These are phyloP conservation scores for Hyphopichia homilentoma DNA, from an alignment of 805 yeast species.

Conservation along the genomic window DNA sequence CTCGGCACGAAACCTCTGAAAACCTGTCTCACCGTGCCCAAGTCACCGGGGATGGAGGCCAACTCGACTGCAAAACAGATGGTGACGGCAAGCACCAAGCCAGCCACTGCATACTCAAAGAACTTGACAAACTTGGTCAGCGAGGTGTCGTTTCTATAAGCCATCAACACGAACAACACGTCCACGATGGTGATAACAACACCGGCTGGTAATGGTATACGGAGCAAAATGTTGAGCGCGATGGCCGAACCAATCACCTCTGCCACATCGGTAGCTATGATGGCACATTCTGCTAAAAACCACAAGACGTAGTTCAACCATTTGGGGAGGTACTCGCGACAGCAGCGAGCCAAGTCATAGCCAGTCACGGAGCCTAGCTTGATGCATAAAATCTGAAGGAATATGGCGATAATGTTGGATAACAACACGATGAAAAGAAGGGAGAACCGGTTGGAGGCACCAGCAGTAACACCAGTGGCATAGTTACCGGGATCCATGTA, in stretches of 20 bases:
- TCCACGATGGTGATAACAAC: constrained; percentile 43
- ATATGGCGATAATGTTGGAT: constrained; percentile 44
- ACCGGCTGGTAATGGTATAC: constrained; percentile 48
- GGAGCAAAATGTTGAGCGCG: constrained; percentile 43
- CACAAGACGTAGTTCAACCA: constrained; percentile 37
- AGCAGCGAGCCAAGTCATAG: constrained; percentile 42
- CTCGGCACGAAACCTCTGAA: constrained; percentile 46
- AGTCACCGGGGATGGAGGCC: constrained; percentile 27
- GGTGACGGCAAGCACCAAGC: constrained; percentile 40
- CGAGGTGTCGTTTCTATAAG: constrained; percentile 42
- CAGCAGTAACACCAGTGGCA: constrained; percentile 47
- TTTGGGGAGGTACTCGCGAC: constrained; percentile 36
- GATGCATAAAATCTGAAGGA: constrained; percentile 42
- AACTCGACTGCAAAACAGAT: constrained; percentile 45
- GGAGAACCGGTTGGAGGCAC: constrained; percentile 41
- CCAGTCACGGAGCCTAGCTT: constrained; percentile 50
- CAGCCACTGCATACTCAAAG: constrained; percentile 42
- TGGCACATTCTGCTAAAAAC: constrained; percentile 45
- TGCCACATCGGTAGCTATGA: constrained; percentile 51
- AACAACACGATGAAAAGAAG: constrained; percentile 40
- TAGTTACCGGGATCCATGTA: constrained; percentile 55
- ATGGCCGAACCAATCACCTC: constrained; percentile 53
- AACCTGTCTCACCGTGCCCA: constrained; percentile 24
- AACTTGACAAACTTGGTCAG: constrained; percentile 28
- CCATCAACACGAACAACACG: constrained; percentile 44